Base-by-base conservation (phyloP, 495 filamentous ascomycete species). In the Penicillium lividum region DNA sequence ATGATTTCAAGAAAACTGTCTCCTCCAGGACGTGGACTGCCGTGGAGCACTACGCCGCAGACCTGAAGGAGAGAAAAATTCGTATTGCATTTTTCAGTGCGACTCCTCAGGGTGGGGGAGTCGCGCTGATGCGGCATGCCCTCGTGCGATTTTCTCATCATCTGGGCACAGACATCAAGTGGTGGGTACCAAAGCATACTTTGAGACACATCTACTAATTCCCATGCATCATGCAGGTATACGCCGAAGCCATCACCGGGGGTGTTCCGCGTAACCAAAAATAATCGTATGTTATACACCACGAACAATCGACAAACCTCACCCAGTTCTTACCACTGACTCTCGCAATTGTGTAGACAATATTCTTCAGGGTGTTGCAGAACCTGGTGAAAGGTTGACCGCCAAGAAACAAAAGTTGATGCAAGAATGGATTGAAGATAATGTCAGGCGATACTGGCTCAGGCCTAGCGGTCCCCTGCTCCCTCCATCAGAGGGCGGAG, bases 211-310 rank as follows among this genome's bases (percentile, higher is more conserved):
- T 27, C 11, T 33, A 31, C 16, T 33, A 7, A 49, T 49, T 31
- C n/a, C 8, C 22, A 28, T 54, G 34, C 28, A 22, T 2, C 22
- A 22, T 47, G 22, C 52, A 86, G 81, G 82, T 86, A 84, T 63
- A 91, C 95, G 3, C 92, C 91, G 5, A 92, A 91, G 66, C 91
- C 91, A 16, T 86, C 87, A 34, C 90, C 91, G 0, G 89, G 87
- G 16, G 88, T 93, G 15, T 96, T 95, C 72, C 83, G 89, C 34
- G 87, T 91, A 57, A 96, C 91, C 54, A 96, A 96, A 73, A 92
- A 86, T 48, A 89, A 92, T 62, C 91, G 22, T 22, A 22, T 22
- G 22, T 22, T 22, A 22, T 22, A 22, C 22, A 22, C 22, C 22
- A 22, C 22, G n/a, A 22, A 22, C 22, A 22, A 22, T 22, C 22